A percentile compares a stretch with the other conserved stretches of the same genome.
Conservation (phyloP, 495 filamentous ascomycete species). For the Penicillium atrosanguineum region DNA sequence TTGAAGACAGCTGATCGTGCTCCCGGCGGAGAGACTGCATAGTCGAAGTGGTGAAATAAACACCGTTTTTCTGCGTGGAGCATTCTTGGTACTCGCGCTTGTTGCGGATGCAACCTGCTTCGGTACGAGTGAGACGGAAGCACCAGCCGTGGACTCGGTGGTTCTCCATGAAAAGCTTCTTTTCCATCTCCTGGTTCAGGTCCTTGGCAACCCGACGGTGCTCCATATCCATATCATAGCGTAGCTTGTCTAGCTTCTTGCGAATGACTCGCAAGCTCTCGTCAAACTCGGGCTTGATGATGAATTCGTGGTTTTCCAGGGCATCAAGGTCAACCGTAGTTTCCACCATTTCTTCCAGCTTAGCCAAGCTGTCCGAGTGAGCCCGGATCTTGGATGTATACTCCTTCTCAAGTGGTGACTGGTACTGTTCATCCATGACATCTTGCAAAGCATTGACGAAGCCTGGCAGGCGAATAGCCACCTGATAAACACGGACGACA, state of each 20-base stretch:
- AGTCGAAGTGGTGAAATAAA: constrained; percentile 91
- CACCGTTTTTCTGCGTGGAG: constrained; percentile 98
- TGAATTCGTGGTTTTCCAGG: constrained; percentile 94
- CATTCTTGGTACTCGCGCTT: constrained; percentile 89
- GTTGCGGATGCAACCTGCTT: constrained; percentile 90
- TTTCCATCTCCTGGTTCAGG: constrained; percentile 89
- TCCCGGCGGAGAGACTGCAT: constrained; percentile 83
- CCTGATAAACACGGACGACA: constrained; percentile 92
- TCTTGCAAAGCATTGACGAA: constrained; percentile 87
- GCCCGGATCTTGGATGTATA: constrained; percentile 82
- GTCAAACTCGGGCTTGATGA: constrained; percentile 98
- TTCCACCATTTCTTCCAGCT: constrained; percentile 97
- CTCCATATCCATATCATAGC: constrained; percentile 79
- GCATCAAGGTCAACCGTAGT: constrained; percentile 96
- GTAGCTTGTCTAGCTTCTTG: constrained; percentile 84
- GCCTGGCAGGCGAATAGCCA: constrained; percentile 84
- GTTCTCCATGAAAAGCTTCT: constrained; percentile 98
- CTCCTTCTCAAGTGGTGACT: constrained; percentile 78
- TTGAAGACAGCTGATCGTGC: constrained; percentile 90
- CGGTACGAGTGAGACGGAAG: constrained; percentile 87
- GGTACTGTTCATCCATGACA: constrained; percentile 94
- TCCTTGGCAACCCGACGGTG: constrained; percentile 74
- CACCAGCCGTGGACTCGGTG: constrained; percentile 96
- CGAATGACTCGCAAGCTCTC: constrained; percentile 83
- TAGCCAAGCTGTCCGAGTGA: constrained; percentile 74